Percentiles rank a stretch among this genome's conserved stretches.
Conservation (phyloP, 108 stramenopile species). For the Licmophora abbreviata region DNA sequence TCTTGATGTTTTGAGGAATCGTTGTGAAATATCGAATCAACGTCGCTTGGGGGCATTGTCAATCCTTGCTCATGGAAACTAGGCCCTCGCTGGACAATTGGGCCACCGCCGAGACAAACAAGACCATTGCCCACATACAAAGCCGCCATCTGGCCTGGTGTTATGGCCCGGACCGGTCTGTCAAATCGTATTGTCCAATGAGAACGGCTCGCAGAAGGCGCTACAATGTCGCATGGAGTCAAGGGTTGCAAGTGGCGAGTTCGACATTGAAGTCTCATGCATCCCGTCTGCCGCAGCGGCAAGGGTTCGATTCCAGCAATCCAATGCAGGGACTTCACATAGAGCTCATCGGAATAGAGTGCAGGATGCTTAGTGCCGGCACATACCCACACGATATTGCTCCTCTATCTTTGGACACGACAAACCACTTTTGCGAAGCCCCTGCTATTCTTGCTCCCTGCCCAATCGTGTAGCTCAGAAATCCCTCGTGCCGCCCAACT, state of each 20-base stretch:
- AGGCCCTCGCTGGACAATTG: constrained; percentile 32
- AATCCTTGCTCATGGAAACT: constrained; percentile 42
- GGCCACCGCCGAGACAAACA: constrained; percentile 78
- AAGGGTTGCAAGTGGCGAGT: constrained; percentile 77
- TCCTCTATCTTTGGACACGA: constrained; percentile 32
- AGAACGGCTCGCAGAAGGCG: constrained; percentile 1
- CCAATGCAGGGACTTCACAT: constrained; percentile 60
- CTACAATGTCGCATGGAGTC: constrained; percentile 41
- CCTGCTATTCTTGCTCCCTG: constrained; percentile 85
- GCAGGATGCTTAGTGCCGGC: constrained; percentile 82
- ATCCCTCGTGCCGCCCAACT: constrained; percentile 26
- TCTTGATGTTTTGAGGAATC: too few species aligned
- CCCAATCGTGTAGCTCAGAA: constrained; percentile 62
- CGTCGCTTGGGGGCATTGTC: too few species aligned
- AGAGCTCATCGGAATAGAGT: constrained; percentile 57
- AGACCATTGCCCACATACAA: constrained; percentile 64
- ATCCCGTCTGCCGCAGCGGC: constrained; percentile 11
- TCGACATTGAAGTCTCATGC: constrained; percentile 36
- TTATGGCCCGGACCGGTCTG: constrained; percentile 61
- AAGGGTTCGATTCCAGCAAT: constrained; percentile 27
- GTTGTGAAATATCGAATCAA: too few species aligned
- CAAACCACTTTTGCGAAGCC: constrained; percentile 67
- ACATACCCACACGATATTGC: constrained; percentile 51
- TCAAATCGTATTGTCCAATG: constrained; percentile 17
- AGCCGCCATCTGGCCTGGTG: constrained; percentile 68